A percentile compares a stretch with the other conserved stretches of the same genome.
Evolutionary conservation across 2,329 filamentous ascomycete genomes (phyloP).

Genomic region (Verticillium nonalfalfae): DNA sequence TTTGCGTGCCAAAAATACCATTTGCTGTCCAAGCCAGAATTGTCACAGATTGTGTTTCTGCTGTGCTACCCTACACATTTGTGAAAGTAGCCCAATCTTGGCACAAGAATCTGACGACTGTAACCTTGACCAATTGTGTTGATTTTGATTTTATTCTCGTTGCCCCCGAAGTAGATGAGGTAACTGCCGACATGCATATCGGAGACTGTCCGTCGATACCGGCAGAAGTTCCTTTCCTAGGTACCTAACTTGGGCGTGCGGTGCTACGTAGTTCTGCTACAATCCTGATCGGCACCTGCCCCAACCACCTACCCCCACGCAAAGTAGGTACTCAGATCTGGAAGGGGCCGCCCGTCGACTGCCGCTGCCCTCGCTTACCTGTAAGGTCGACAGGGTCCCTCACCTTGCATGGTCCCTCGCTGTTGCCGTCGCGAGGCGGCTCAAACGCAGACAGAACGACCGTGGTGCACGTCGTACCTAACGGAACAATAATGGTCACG

Average conservation of each 20-base stretch:
- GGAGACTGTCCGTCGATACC: neutral
- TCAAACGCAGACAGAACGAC: neutral
- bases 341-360: too few species aligned
- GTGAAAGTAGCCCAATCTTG: too few species aligned
- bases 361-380: too few species aligned
- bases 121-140: neutral
- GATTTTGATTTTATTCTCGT: too few species aligned
- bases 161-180: neutral
- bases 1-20: neutral
- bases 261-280: neutral
- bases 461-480: neutral
- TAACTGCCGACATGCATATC: neutral
- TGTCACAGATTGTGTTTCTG: neutral
- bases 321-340: too few species aligned
- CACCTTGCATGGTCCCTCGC: neutral
- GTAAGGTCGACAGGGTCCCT: too few species aligned
- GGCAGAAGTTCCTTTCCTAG: neutral
- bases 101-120: neutral
- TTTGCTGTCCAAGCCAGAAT: neutral
- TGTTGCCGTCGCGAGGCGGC: neutral
- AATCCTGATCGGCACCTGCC: neutral
- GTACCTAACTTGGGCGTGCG: neutral
- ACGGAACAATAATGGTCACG: neutral
- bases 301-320: neutral
- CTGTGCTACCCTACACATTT: too few species aligned